A percentile compares a stretch with the other conserved stretches of the same genome.
Conservation (phyloP, 2,329 filamentous ascomycete species). For the Hyphodiscus sp. region DNA sequence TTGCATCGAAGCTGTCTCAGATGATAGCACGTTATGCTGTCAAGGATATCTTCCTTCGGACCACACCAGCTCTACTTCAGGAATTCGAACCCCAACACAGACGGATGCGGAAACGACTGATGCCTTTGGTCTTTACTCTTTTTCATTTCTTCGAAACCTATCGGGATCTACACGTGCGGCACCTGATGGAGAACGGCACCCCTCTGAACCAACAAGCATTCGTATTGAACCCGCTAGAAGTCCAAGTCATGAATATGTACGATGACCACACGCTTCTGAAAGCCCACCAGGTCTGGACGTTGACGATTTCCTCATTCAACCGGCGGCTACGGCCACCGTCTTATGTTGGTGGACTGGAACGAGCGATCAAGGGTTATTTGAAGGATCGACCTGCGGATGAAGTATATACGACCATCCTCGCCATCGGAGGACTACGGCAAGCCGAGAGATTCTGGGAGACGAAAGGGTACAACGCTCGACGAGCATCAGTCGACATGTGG, state of each 20-base stretch:
- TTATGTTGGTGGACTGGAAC: slow-evolving; percentile 56
- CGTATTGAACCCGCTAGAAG: slow-evolving; percentile 57
- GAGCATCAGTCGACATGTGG: slow-evolving; percentile 54
- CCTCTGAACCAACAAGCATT: slow-evolving; percentile 47
- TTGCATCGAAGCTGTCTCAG: slow-evolving; percentile 54
- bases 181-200: slow-evolving; percentile 45
- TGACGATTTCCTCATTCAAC: slow-evolving; percentile 59
- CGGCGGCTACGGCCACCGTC: slow-evolving; percentile 56
- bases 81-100: slow-evolving; percentile 56
- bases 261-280: slow-evolving; percentile 55
- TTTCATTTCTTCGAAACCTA: slow-evolving; percentile 65
- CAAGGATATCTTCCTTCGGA: slow-evolving; percentile 57
- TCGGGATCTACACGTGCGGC: slow-evolving; percentile 50
- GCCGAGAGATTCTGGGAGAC: slow-evolving; percentile 61
- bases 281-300: slow-evolving; percentile 58
- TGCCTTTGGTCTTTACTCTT: slow-evolving; percentile 57
- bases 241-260: slow-evolving; percentile 56
- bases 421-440: slow-evolving; percentile 54
- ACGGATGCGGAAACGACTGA: slow-evolving; percentile 57
- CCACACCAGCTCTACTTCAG: slow-evolving; percentile 45
- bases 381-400: slow-evolving; percentile 57
- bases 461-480: slow-evolving; percentile 56
- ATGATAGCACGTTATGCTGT: slow-evolving; percentile 59
- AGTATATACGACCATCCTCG: slow-evolving; percentile 53
- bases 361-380: slow-evolving; percentile 56